phyloP scores from a whole-genome alignment of 805 yeast genomes.

The Ogataea siamensis region DNA sequence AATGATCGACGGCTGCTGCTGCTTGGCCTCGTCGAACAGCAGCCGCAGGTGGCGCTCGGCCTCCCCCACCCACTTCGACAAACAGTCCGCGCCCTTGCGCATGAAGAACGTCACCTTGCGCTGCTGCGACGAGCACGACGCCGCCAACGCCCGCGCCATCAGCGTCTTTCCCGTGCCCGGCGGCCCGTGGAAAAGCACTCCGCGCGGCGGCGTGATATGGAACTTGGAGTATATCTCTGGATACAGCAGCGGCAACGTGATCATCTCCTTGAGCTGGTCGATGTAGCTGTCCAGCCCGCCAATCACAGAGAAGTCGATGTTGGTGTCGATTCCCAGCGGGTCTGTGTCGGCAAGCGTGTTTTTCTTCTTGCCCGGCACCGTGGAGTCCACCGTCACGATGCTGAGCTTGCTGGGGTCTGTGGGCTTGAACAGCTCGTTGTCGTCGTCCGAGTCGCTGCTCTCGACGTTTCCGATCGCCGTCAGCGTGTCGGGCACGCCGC shows the following conservation, averaged over 20 bases:
- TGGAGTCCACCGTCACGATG: slow-evolving; percentile 21
- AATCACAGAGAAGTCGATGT: slow-evolving; percentile 62
- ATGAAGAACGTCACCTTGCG: slow-evolving; percentile 91
- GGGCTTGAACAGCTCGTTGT: slow-evolving; percentile 39
- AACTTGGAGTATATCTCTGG: slow-evolving; percentile 92
- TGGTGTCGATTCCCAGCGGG: slow-evolving; percentile 79
- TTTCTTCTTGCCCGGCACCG: slow-evolving; percentile 40
- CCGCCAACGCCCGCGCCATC: slow-evolving; percentile 96
- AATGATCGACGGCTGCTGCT: slow-evolving; percentile 92
- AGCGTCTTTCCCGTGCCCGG: slow-evolving; percentile 99
- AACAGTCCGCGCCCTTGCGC: slow-evolving; percentile 97
- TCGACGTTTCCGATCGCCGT: slow-evolving; percentile 39
- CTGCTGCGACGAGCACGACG: slow-evolving; percentile 83
- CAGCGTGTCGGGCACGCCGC: slow-evolving; percentile 47
- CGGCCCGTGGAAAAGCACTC: slow-evolving; percentile 97
- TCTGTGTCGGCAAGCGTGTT: slow-evolving; percentile 80
- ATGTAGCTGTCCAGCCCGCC: slow-evolving; percentile 93
- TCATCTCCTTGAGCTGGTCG: slow-evolving; percentile 94
- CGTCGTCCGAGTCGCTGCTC: slow-evolving; percentile 48
- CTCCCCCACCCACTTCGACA: slow-evolving; percentile 99
- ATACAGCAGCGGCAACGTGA: slow-evolving; percentile 84
- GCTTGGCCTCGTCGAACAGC: slow-evolving; percentile 92
- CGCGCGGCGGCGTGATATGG: slow-evolving; percentile 93
- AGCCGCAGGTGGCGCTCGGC: slow-evolving; percentile 92
- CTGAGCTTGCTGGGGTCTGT: slow-evolving; percentile 31